These are phyloP conservation scores for Sugiyamaella xylanicola DNA, from an alignment of 1,139 yeast genomes.

Conservation along the genomic window DNA sequence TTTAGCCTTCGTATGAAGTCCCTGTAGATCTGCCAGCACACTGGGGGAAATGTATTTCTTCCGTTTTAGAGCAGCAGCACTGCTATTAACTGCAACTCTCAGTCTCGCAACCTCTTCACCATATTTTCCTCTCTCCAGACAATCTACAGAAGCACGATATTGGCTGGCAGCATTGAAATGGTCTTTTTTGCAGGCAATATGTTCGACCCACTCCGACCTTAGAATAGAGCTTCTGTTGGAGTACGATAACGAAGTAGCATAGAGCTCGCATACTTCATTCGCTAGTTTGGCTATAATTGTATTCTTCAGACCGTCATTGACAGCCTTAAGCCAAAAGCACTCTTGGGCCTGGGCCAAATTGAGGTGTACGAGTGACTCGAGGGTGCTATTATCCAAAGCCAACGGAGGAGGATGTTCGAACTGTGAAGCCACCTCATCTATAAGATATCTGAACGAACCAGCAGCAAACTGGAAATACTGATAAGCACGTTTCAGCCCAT, in stretches of 20 bases:
- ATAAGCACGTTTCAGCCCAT: conserved; percentile 65
- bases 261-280: conserved; percentile 60
- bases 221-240: conserved; percentile 56
- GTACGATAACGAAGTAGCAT: conserved; percentile 49
- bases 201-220: conserved; percentile 65
- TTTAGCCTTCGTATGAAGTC: conserved; percentile 50
- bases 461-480: conserved; percentile 66
- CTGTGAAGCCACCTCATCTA: conserved; percentile 34
- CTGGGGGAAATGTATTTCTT: conserved; percentile 49
- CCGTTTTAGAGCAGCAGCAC: conserved; percentile 42
- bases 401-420: conserved; percentile 42
- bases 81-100: conserved; percentile 40
- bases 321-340: conserved; percentile 76
- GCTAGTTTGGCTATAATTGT: conserved; percentile 66
- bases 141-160: conserved; percentile 58
- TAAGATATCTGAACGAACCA: conserved; percentile 58
- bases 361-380: conserved; percentile 49
- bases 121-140: conserved; percentile 54
- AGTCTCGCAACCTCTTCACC: conserved; percentile 73
- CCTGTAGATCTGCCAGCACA: conserved; percentile 52
- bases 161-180: conserved; percentile 76
- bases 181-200: conserved; percentile 55
- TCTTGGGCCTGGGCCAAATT: conserved; percentile 90
- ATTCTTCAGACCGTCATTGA: conserved; percentile 60
- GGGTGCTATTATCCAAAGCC: conserved; percentile 50